A percentile compares a stretch with the other conserved stretches of the same genome.
phyloP scores from a whole-genome alignment of 169 alveolate species.

The Plasmodium gaboni region DNA sequence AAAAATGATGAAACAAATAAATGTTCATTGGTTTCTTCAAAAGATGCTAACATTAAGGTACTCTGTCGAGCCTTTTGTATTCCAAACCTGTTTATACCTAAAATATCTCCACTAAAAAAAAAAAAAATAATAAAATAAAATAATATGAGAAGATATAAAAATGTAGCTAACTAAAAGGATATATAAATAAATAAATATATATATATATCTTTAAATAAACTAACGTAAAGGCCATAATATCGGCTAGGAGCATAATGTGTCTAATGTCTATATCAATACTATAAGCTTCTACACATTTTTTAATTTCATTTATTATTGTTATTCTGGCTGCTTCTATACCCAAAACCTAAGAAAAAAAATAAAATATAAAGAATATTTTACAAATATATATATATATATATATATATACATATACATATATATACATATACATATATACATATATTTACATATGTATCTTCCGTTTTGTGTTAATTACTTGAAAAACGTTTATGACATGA shows the following conservation, averaged over 20 bases:
- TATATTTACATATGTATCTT: neutral
- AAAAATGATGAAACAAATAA: slow-evolving; percentile 97
- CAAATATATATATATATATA: neutral
- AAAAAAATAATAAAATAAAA: slow-evolving; percentile 8
- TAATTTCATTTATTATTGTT: slow-evolving; percentile 95
- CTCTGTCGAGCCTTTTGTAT: slow-evolving; percentile 97
- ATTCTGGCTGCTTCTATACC: slow-evolving; percentile 98
- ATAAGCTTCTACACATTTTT: slow-evolving; percentile 94
- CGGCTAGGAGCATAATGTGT: slow-evolving; percentile 97
- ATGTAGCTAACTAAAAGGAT: neutral
- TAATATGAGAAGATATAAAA: neutral
- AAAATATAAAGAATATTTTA: neutral
- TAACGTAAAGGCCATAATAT: slow-evolving; percentile 97
- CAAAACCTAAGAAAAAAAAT: slow-evolving; percentile 79
- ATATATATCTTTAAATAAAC: neutral
- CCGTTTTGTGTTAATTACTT: slow-evolving; percentile 67
- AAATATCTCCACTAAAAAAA: slow-evolving; percentile 91
- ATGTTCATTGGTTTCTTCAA: slow-evolving; percentile 99
- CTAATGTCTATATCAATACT: slow-evolving; percentile 95
- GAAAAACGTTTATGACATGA: slow-evolving; percentile 95
- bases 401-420: slow-evolving; percentile 16
- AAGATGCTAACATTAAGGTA: slow-evolving; percentile 98
- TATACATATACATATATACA: neutral
- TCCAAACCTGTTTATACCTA: slow-evolving; percentile 98
- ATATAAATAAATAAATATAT: neutral